Evolutionary conservation across 768 basidiomycete species (phyloP).

Genomic region (Tremella mesenterica): DNA sequence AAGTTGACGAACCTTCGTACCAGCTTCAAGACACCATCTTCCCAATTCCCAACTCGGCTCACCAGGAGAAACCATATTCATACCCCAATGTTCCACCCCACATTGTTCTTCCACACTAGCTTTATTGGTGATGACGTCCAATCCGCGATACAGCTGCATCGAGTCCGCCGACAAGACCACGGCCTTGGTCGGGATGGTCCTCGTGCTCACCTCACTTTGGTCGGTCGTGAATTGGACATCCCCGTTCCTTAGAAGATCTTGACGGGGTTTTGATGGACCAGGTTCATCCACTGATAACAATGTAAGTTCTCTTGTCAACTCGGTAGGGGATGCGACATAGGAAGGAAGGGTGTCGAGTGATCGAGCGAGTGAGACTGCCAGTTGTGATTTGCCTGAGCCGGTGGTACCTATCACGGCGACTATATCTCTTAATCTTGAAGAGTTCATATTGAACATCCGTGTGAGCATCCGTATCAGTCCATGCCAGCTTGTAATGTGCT

Average conservation of each 20-base stretch:
- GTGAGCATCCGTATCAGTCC: not conserved
- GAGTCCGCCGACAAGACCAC: constrained; percentile 85
- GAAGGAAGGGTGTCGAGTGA: constrained; percentile 49
- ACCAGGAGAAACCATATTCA: constrained; percentile 77
- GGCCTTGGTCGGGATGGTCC: not conserved
- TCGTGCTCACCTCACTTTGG: too few species aligned
- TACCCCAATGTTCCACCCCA: constrained; percentile 78
- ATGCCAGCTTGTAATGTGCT: too few species aligned
- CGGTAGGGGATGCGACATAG: not conserved
- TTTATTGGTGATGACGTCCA: constrained; percentile 93
- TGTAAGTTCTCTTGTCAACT: too few species aligned
- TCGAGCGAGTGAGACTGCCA: constrained; percentile 78
- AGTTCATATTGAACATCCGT: not conserved
- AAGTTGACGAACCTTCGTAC: constrained; percentile 55
- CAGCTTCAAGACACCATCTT: constrained; percentile 72
- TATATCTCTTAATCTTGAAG: constrained; percentile 42
- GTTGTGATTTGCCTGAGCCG: constrained; percentile 85
- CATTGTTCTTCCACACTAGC: constrained; percentile 63
- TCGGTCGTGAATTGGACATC: too few species aligned
- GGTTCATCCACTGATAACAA: too few species aligned
- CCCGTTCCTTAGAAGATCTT: too few species aligned
- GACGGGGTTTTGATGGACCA: not conserved
- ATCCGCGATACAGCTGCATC: constrained; percentile 90
- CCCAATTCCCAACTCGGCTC: constrained; percentile 51
- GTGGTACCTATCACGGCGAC: constrained; percentile 88